Conservation (phyloP, 1,284 basidiomycete genomes). For the Apiotrichum akiyoshidainum region DNA sequence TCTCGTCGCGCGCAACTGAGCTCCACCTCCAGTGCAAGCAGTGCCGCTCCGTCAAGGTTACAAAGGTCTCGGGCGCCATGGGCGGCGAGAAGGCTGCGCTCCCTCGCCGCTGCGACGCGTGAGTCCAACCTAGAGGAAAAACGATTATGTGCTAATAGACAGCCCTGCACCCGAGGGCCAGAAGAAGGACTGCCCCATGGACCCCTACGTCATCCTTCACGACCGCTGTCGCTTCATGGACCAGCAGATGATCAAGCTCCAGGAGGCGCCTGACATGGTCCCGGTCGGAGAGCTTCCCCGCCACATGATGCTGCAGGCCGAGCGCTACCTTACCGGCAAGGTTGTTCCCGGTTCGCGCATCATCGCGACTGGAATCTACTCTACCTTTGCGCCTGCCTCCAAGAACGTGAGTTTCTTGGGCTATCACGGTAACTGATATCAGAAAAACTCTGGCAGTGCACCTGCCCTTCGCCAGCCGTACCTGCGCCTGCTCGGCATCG, state of each 20-base stretch:
- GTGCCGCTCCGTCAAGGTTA: constrained; percentile 76
- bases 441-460: constrained; percentile 67
- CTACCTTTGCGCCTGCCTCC: constrained; percentile 77
- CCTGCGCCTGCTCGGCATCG: constrained; percentile 86
- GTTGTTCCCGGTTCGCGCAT: constrained; percentile 93
- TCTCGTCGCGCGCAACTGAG: constrained; percentile 88
- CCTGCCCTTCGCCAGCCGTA: constrained; percentile 92
- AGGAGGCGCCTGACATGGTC: constrained; percentile 99
- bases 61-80: constrained; percentile 77
- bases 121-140: constrained; percentile 23
- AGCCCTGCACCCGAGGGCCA: constrained; percentile 66
- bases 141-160: neutral
- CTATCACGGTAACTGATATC: constrained; percentile 15
- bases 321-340: constrained; percentile 81
- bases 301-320: constrained; percentile 89
- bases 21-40: constrained; percentile 89
- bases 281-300: constrained; percentile 96
- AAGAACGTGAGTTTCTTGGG: constrained; percentile 62
- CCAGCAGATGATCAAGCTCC: constrained; percentile 93
- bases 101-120: constrained; percentile 78
- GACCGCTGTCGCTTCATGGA: constrained; percentile 93
- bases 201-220: constrained; percentile 95
- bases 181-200: constrained; percentile 88
- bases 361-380: constrained; percentile 94
- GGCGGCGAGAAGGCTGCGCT: constrained; percentile 78